Percentiles rank a stretch among this genome's conserved stretches.
phyloP scores from a whole-genome alignment of 495 filamentous ascomycete genomes.

The Aspergillus affinis region DNA sequence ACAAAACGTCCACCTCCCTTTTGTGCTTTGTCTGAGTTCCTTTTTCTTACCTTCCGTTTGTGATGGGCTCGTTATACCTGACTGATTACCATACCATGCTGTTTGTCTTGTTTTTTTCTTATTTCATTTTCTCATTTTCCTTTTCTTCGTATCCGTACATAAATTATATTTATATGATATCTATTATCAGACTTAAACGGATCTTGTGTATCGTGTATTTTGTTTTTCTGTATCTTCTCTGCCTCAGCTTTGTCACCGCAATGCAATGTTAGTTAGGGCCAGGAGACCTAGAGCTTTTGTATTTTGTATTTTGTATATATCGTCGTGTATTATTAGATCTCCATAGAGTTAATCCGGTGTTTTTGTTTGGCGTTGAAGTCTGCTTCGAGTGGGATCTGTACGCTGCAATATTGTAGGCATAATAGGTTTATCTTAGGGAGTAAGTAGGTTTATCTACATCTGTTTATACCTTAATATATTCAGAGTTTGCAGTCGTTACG shows the following conservation, averaged over 20 bases:
- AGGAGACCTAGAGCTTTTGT: not conserved
- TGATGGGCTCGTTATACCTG: not conserved
- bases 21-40: not conserved
- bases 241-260: too few species aligned
- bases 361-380: not conserved
- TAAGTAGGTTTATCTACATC: too few species aligned
- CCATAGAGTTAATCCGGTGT: not conserved
- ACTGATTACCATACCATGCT: not conserved
- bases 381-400: too few species aligned
- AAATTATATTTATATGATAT: constrained; percentile 12
- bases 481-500: too few species aligned
- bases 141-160: not conserved
- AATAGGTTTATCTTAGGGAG: too few species aligned
- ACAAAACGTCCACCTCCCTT: not conserved
- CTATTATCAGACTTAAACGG: not conserved
- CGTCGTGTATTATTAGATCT: not conserved
- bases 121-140: constrained; percentile 13
- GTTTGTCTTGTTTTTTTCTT: constrained; percentile 4
- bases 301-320: not conserved
- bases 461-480: too few species aligned
- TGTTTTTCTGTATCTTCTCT: not conserved
- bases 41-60: not conserved
- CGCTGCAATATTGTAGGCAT: too few species aligned
- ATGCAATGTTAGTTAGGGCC: not conserved
- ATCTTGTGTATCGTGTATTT: not conserved